These are phyloP conservation scores for Albophoma yamanashiensis DNA, from an alignment of 2,329 filamentous ascomycete species.

Conservation along the genomic window DNA sequence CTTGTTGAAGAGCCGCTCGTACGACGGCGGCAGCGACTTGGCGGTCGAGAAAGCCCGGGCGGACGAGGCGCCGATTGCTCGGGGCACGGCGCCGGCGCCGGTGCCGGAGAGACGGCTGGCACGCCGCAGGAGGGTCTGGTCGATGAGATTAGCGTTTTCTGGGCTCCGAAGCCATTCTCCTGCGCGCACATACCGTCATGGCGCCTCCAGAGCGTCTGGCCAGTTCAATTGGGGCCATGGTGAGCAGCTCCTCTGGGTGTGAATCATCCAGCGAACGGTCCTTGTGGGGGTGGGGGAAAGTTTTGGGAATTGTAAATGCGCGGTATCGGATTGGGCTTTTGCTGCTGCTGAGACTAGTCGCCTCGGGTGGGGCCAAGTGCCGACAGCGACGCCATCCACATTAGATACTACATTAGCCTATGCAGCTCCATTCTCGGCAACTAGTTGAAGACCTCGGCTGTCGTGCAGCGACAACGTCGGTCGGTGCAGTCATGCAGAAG, in stretches of 20 bases:
- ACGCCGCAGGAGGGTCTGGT: constrained; percentile 27
- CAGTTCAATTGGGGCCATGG: constrained; percentile 41
- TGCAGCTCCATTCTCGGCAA: too few species aligned
- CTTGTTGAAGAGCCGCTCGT: constrained; percentile 69
- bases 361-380: neutral
- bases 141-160: neutral
- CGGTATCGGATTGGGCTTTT: constrained; percentile 22
- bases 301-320: constrained; percentile 20
- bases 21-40: constrained; percentile 53
- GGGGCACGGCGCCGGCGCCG: constrained; percentile 4
- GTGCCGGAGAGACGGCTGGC: constrained; percentile 18
- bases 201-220: constrained; percentile 36
- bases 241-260: constrained; percentile 5
- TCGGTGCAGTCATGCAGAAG: neutral
- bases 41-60: constrained; percentile 27
- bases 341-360: neutral
- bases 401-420: too few species aligned
- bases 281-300: neutral
- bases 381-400: neutral
- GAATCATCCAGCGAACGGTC: constrained; percentile 1
- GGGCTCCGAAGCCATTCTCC: neutral
- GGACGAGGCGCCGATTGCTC: constrained; percentile 11
- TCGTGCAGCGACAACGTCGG: neutral
- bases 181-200: constrained; percentile 27
- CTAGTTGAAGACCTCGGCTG: neutral